Conservation (phyloP, 176 grass and related monocot genomes). For the Eragrostis nindensis region DNA sequence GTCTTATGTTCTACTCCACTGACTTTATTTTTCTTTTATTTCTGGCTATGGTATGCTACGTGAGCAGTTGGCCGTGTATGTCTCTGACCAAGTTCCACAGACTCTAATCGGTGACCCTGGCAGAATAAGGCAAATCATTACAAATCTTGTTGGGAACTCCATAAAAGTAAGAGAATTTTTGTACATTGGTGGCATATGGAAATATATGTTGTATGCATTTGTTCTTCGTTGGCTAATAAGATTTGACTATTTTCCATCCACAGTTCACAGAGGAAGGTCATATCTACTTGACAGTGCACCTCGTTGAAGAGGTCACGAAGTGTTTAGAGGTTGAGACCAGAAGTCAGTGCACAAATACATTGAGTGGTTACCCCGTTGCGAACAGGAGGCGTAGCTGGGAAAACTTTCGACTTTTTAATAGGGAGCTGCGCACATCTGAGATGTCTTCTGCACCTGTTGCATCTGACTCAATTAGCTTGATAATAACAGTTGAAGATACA, state of each 20-base stretch:
- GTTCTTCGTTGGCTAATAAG: constrained; percentile 29
- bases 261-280: constrained; percentile 97
- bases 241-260: constrained; percentile 39
- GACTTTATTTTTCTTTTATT: constrained; percentile 29
- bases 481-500: constrained; percentile 98
- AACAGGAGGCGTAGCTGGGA: constrained; percentile 74
- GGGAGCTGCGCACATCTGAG: constrained; percentile 57
- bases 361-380: constrained; percentile 73
- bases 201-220: constrained; percentile 19
- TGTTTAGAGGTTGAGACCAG: constrained; percentile 62
- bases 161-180: constrained; percentile 81
- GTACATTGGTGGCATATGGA: too few relatives aligned
- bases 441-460: constrained; percentile 44
- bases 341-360: constrained; percentile 55
- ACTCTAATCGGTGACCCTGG: constrained; percentile 81
- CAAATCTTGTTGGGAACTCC: constrained; percentile 97
- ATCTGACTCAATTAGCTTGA: constrained; percentile 74
- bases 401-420: constrained; percentile 59
- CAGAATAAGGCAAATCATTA: constrained; percentile 96
- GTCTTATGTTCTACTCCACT: constrained; percentile 38
- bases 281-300: constrained; percentile 96
- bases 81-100: constrained; percentile 92
- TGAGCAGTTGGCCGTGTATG: constrained; percentile 81
- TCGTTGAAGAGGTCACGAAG: constrained; percentile 65
- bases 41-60: not conserved